A percentile compares a stretch with the other conserved stretches of the same genome.
phyloP scores from a whole-genome alignment of 805 yeast species.

The Candida caryicola region DNA sequence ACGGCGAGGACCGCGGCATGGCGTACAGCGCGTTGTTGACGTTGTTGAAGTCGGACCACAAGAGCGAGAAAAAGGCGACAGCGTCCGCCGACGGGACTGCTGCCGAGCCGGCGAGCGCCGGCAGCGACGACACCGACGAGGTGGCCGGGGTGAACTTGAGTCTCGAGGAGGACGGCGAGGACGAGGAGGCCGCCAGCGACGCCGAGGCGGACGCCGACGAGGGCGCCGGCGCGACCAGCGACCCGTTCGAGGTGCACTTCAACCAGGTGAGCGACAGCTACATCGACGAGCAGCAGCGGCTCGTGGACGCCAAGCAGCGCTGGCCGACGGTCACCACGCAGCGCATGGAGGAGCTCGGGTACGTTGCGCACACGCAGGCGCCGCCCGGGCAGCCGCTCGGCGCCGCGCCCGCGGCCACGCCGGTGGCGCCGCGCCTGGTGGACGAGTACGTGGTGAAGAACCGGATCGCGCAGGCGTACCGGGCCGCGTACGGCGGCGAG shows the following conservation, averaged over 20 bases:
- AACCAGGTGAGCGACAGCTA: conserved; percentile 45
- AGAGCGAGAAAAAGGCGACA: conserved; percentile 14
- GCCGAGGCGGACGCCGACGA: conserved; percentile 32
- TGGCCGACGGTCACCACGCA: conserved; percentile 27
- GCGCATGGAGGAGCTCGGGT: conserved; percentile 20
- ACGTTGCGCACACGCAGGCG: conserved; percentile 30
- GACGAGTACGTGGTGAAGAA: conserved; percentile 21
- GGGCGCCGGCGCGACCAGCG: conserved; percentile 42
- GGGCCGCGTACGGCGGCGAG: conserved; percentile 12
- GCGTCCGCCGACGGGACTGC: conserved; percentile 8
- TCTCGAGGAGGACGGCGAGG: conserved; percentile 19
- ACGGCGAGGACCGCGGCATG: conserved; percentile 30
- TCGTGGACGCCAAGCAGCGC: conserved; percentile 13
- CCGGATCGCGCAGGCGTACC: conserved; percentile 24
- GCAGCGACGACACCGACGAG: conserved; percentile 16
- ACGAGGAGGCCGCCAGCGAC: conserved; percentile 18
- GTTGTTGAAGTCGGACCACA: conserved; percentile 50
- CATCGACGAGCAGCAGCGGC: conserved; percentile 25
- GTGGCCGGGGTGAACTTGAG: conserved; percentile 18
- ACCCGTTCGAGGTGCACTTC: conserved; percentile 80
- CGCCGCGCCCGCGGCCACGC: conserved; percentile 1
- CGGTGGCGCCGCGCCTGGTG: conserved; percentile 5
- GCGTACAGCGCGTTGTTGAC: conserved; percentile 70
- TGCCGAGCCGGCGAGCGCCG: conserved; percentile 8
- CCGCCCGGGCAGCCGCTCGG: conserved; percentile 29